Base-by-base conservation (phyloP, 768 basidiomycete species). In the Suillus lakei region DNA sequence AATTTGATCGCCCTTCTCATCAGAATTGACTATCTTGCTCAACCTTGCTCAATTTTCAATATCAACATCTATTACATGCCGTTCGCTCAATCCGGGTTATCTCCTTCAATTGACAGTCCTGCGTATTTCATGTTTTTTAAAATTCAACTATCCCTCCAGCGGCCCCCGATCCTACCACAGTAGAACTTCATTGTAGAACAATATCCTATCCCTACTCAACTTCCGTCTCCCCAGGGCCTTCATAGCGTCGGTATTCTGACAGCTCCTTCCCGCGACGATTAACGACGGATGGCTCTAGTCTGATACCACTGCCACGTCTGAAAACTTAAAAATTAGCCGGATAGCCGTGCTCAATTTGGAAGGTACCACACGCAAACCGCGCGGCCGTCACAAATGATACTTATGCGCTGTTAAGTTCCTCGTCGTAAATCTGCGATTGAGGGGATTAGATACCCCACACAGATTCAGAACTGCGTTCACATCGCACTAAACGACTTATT, bases 1-100 rank as follows among this genome's bases (percentile, higher is more conserved):
- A 39, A 62, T 63, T 36, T 23, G 38, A 64, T 61, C 15, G 30
- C 5, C 53, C 64, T 55, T 61, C 54, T 46, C 59, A 53, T 56
- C 56, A 39, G 56, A 56, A 56, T 36, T 23, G 55, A 51, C 50
- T 30, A 53, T 53, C 51, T 50, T 50, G 23, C 48, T 50, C 23
- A 50, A 50, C 26, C 26, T 50, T 50, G 48, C 23, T 26, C 48
- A 50, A 50, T 50, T 26, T 50, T 26, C 48, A 50, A 50, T 50
- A 50, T 50, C 48, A 50, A 50, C 48, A 26, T 50, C 48, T 9
- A 50, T 28, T 26, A 16, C 48, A 50, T 28, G 2, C 48, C 50
- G 50, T 26, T 26, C 13, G 6, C 48, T 50, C 50, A 18, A 18
- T 28, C 15, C 50, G 15, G 26, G 15, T 51, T 51, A 50, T 50